Conservation (phyloP, 306 rosid genomes). For the Sphenostylis stenocarpa region DNA sequence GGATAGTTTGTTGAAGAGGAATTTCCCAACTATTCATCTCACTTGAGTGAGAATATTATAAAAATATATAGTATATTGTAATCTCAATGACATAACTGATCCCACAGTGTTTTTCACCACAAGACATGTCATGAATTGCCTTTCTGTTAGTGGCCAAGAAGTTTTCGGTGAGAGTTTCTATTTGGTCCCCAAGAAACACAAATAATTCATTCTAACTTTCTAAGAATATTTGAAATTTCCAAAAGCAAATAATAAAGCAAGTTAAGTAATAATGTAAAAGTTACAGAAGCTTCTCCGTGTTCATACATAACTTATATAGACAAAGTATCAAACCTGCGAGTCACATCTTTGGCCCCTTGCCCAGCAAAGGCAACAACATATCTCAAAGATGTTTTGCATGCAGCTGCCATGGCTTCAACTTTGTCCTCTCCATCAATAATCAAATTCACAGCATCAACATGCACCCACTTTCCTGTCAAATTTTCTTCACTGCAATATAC, state of each 20-base stretch:
- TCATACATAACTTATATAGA: conserved; percentile 15
- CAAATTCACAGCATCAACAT: conserved; percentile 77
- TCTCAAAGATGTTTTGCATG: conserved; percentile 85
- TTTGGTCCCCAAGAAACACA: conserved; percentile 2
- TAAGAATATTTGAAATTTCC: conserved; percentile 14
- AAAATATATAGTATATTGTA: background rate
- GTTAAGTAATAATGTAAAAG: conserved; percentile 6
- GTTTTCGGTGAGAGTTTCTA: background rate
- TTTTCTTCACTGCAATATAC: conserved; percentile 84
- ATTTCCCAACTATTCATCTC: background rate
- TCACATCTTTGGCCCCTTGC: conserved; percentile 95
- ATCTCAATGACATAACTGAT: background rate
- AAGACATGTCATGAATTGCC: background rate
- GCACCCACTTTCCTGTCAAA: conserved; percentile 96
- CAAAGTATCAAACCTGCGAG: conserved; percentile 72
- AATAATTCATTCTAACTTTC: background rate
- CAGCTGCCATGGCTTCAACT: conserved; percentile 83
- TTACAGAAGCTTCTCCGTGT: conserved; percentile 4
- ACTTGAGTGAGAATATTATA: background rate
- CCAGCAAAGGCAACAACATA: conserved; percentile 96
- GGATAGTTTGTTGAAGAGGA: background rate
- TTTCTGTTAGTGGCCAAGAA: conserved; percentile 15
- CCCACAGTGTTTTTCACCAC: background rate
- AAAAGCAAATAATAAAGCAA: conserved; percentile 14
- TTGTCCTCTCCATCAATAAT: conserved; percentile 85